phyloP scores from a whole-genome alignment of 805 yeast genomes.

The Metschnikowia koreensis region DNA sequence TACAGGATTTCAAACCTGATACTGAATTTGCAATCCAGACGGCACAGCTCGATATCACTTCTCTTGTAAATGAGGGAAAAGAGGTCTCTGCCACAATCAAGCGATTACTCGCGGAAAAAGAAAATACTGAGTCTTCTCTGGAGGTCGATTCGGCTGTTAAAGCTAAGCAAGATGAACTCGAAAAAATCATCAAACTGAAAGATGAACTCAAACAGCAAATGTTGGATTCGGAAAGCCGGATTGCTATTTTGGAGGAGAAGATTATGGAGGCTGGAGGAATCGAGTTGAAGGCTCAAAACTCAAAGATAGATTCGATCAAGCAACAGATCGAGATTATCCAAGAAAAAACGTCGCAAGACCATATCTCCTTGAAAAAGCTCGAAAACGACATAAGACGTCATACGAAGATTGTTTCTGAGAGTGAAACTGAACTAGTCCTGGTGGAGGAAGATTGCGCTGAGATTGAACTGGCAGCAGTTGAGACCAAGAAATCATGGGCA shows the following conservation, averaged over 20 bases:
- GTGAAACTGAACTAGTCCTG: conserved; percentile 44
- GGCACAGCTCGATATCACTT: conserved; percentile 59
- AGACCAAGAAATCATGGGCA: neutral
- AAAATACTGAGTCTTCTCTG: conserved; percentile 25
- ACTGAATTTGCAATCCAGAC: conserved; percentile 62
- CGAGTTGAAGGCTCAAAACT: conserved; percentile 70
- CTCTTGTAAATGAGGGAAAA: conserved; percentile 52
- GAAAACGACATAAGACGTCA: conserved; percentile 62
- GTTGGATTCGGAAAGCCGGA: conserved; percentile 51
- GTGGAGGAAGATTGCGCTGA: conserved; percentile 25
- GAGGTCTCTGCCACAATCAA: conserved; percentile 45
- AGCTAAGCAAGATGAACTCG: conserved; percentile 24
- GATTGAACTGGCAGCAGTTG: conserved; percentile 31
- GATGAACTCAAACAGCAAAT: conserved; percentile 51
- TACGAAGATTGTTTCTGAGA: conserved; percentile 44
- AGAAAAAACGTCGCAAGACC: conserved; percentile 57
- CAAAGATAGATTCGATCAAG: conserved; percentile 73
- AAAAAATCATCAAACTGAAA: conserved; percentile 18
- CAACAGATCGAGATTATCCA: conserved; percentile 62
- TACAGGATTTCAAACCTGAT: conserved; percentile 69
- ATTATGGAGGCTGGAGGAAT: conserved; percentile 93
- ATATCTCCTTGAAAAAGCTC: conserved; percentile 55
- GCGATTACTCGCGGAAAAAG: conserved; percentile 41
- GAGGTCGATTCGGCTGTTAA: conserved; percentile 41
- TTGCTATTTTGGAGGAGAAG: conserved; percentile 63